Evolutionary conservation across 1,284 basidiomycete species (phyloP), one percentile per base, ranked within the genome.

Genomic region (Omphalotus olearius): DNA sequence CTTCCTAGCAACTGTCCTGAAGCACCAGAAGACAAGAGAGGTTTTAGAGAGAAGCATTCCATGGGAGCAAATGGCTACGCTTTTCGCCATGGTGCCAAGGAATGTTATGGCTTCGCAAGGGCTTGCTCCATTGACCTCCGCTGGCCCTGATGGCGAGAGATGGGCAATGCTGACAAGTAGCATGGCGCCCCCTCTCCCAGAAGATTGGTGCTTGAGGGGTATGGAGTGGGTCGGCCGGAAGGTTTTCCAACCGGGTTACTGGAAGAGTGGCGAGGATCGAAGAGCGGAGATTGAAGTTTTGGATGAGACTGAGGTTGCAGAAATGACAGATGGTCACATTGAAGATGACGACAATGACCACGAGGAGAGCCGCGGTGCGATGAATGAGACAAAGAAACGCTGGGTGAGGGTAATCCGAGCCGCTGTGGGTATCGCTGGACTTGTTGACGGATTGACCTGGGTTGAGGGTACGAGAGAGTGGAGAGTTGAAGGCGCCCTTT

Each of bases 201-300:
- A 99, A 66, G 97, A 99, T 66, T 98, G 94, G 93, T 91, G 91
- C 60, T 69, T 98, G 55, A 80, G 95, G 28, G 97, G 97, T 3
- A 90, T 95, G 83, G 91, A 93, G 57, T 99, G 96, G 96, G 86
- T 91, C 1, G 88, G 91, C 5, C 78, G 91, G 55, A 82, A 85
- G 52, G 85, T 97, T 1, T 97, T 88, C 65, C 92, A 94, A 64
- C 81, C 90, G 41, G 93, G 94, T 0, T 98, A 88, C 68, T 98
- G 94, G 95, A 89, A 82, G 59, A 71, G 74, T 10, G 77, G 78
- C 11, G 84, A 80, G 57, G 86, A 78, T 60, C 78, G 73, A 56
- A 74, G 79, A 57, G 74, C 77, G 47, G 94, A 96, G 71, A 76
- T 91, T 58, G 92, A 93, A 62, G 85, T 93, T 0, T 74, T 96